phyloP scores from a whole-genome alignment of 176 grass and related monocot species.

The Panicum miliaceum region DNA sequence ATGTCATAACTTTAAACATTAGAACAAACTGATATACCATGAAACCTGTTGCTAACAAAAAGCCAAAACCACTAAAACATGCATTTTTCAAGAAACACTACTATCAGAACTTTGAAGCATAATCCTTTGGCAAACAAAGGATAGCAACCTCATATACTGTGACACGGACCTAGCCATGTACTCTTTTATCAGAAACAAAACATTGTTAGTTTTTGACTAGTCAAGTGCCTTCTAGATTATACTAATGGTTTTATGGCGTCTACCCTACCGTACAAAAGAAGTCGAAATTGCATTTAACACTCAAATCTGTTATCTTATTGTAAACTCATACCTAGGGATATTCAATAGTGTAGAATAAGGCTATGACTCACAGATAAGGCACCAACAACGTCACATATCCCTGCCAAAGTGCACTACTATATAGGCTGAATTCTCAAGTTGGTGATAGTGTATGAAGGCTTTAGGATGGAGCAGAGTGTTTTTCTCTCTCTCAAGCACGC shows the following conservation, averaged over 20 bases:
- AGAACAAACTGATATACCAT: background rate
- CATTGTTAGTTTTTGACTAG: background rate
- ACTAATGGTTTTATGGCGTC: too few species aligned
- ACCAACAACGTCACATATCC: too few species aligned
- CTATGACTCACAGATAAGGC: too few species aligned
- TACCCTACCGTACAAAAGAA: too few species aligned
- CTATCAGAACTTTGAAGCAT: background rate
- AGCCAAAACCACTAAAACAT: background rate
- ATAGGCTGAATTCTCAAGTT: background rate
- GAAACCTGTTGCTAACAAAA: background rate
- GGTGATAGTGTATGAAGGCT: background rate
- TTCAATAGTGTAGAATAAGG: too few species aligned
- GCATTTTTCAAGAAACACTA: background rate
- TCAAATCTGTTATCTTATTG: too few species aligned
- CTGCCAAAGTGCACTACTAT: too few species aligned
- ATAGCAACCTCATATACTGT: background rate
- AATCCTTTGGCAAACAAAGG: background rate
- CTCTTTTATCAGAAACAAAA: background rate
- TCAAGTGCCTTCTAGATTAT: too few species aligned
- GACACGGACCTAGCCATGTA: background rate
- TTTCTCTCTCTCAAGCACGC: too few species aligned
- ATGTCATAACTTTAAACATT: constrained; percentile 17
- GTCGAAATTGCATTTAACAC: too few species aligned
- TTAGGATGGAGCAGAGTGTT: background rate
- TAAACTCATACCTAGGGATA: too few species aligned